These are phyloP conservation scores for Triadica sebifera DNA, from an alignment of 345 rosid species.

Conservation along the genomic window DNA sequence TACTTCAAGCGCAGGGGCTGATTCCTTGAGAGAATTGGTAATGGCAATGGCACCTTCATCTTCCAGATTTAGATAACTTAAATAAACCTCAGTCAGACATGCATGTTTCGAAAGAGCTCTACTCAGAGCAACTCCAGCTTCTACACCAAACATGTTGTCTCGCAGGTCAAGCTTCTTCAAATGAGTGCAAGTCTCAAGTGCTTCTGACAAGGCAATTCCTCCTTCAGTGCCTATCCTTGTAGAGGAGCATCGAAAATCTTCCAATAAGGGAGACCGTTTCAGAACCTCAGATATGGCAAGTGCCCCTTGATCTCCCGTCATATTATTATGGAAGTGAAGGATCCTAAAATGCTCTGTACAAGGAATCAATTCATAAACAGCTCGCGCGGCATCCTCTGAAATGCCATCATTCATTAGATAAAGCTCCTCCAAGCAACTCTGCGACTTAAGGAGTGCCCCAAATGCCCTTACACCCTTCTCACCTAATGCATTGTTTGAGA, in stretches of 20 bases:
- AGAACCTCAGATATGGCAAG: constrained; percentile 67
- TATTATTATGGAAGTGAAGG: constrained; percentile 86
- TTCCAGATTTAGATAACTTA: constrained; percentile 84
- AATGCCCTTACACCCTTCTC: constrained; percentile 94
- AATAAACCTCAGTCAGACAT: constrained; percentile 63
- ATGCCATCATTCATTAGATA: constrained; percentile 87
- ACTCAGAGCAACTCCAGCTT: constrained; percentile 70
- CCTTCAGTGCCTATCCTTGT: constrained; percentile 82
- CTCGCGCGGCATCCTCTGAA: constrained; percentile 88
- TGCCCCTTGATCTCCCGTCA: constrained; percentile 91
- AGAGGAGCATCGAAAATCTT: constrained; percentile 84
- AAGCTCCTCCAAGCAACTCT: constrained; percentile 70
- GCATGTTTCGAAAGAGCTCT: constrained; percentile 59
- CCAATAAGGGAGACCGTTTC: constrained; percentile 57
- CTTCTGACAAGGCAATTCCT: constrained; percentile 70
- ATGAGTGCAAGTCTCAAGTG: constrained; percentile 59
- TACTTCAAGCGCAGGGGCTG: constrained; percentile 62
- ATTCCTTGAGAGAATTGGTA: constrained; percentile 60
- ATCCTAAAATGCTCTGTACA: constrained; percentile 75
- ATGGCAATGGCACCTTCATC: constrained; percentile 70
- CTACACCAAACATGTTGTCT: constrained; percentile 85
- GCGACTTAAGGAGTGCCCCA: constrained; percentile 65
- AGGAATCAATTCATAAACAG: constrained; percentile 75
- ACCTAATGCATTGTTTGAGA: constrained; percentile 88
- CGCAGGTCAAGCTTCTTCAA: constrained; percentile 81